Base-by-base conservation (phyloP, 1,284 basidiomycete species). In the Tilletia horrida region DNA sequence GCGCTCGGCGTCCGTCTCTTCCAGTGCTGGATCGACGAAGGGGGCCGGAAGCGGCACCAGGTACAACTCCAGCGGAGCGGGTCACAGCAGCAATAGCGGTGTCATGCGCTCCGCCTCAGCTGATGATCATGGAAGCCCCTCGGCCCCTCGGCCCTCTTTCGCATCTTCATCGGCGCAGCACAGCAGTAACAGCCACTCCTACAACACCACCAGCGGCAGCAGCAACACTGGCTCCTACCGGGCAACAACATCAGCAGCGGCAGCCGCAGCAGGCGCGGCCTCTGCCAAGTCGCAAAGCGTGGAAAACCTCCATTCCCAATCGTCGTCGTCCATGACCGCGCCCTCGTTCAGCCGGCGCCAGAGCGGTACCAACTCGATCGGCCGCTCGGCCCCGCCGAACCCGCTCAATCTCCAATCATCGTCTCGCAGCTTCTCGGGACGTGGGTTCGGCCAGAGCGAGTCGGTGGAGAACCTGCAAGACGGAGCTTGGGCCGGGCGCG, bases 381-480 rank as follows among this genome's bases (percentile, higher is more conserved):
- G 27, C 27, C 55, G 55, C 16, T 31, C 55, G 27, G 55, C 55
- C 3, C 55, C 55, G 11, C 55, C 55, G 25, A 59, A 31, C 27
- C 55, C 55, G 21, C 55, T 59, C 13, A 29, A 59, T 40, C 55
- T 59, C 1, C 23, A 40, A 18, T 18, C 29, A 2, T 13, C 55
- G 18, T 35, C 55, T 3, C 55, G 55, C 4, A 40, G 29, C 50
- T 25, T 52, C 29, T 35, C 55, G 4, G 27, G 29, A n/a, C 55
- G 55, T 27, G 55, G 25, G 31, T 18, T 40, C 16, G 55, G 55
- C 13, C 35, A 40, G 35, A 59, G 29, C 29, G 55, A 59, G 13
- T 59, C 55, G 31, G 55, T 59, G 27, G 55, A 59, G 55, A 59
- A 59, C 21, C 55, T 59, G 8, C 55, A 59, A 13, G 55, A 59